Evolutionary conservation across 2,329 filamentous ascomycete species (phyloP), one percentile per base, ranked within the genome.

Genomic region (Alternaria incomplexa): DNA sequence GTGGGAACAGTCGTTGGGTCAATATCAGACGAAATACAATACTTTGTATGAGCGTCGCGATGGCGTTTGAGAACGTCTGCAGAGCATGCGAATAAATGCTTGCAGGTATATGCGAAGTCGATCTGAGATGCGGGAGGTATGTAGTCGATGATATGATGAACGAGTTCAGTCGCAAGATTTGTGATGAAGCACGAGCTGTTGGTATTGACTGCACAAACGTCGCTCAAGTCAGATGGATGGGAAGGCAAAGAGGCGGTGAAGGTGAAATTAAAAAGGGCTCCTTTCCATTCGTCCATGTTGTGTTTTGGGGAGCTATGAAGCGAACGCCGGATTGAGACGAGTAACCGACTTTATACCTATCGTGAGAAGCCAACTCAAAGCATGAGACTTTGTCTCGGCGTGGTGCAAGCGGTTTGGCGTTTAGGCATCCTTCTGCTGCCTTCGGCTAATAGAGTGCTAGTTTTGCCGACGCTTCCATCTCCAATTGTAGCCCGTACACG

Each of bases 101-200:
- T 65, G 60, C 60, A 67, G 20, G 64, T 63, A 40, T 44, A 57
- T 23, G 66, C 62, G 51, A 69, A 63, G 43, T 67, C 54, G 28
- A 63, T 23, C 40, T 64, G 64, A 9, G 48, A 61, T 40, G 48
- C 59, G 10, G 56, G 60, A 25, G 56, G 57, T 12, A 65, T 32
- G 11, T 58, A 57, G 23, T 65, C 56, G 25, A 66, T 51, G 8
- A 68, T 58, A 10, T 54, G 45, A 20, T 56, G 58, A 20, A 61
- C 15, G 5, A 68, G 45, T 53, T 66, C 66, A 17, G 28, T 36
- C 15, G 26, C 17, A 25, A 64, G 45, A 8, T 26, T 36, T 10
- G 51, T 56, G 10, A 63, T 58, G n/a, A 40, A 45, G 36, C 61
- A 58, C 30, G 10, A 12, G 26, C 28, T 17, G n/a, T 25, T 5